Conservation (phyloP, 805 yeast species). For the Yarrowia phangngaensis region DNA sequence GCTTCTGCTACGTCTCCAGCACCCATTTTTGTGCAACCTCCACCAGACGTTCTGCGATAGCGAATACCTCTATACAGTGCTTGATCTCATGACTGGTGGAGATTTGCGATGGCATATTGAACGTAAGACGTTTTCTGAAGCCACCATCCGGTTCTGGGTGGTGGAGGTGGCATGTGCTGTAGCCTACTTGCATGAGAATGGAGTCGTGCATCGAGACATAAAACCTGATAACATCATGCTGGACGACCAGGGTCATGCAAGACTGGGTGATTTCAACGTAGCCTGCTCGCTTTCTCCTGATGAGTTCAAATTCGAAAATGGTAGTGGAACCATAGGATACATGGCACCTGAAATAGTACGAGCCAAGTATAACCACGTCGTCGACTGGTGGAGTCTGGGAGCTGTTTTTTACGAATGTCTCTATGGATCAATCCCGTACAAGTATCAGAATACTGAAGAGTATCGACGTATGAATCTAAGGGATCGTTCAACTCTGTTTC, state of each 20-base stretch:
- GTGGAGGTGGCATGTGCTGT: conserved; percentile 86
- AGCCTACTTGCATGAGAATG: conserved; percentile 53
- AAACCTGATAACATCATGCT: conserved; percentile 65
- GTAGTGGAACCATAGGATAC: conserved; percentile 71
- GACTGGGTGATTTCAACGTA: conserved; percentile 43
- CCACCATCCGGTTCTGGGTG: conserved; percentile 72
- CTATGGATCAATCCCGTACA: conserved; percentile 35
- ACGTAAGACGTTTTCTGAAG: conserved; percentile 63
- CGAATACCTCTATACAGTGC: conserved; percentile 77
- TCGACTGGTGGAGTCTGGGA: conserved; percentile 41
- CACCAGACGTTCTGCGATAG: conserved; percentile 95
- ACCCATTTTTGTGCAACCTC: conserved; percentile 89
- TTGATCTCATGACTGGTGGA: conserved; percentile 92
- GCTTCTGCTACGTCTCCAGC: conserved; percentile 77
- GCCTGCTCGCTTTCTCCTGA: conserved; percentile 63
- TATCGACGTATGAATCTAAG: conserved; percentile 27
- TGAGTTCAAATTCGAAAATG: conserved; percentile 44
- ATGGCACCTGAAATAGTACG: conserved; percentile 64
- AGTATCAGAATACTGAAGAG: conserved; percentile 26
- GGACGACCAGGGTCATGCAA: conserved; percentile 65
- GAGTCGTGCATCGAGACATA: conserved; percentile 65
- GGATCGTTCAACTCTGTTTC: conserved; percentile 22
- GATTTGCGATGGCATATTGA: conserved; percentile 75
- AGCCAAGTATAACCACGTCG: conserved; percentile 32
- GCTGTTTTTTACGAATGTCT: conserved; percentile 38